phyloP scores from a whole-genome alignment of 495 filamentous ascomycete species.

The Xylona heveae region DNA sequence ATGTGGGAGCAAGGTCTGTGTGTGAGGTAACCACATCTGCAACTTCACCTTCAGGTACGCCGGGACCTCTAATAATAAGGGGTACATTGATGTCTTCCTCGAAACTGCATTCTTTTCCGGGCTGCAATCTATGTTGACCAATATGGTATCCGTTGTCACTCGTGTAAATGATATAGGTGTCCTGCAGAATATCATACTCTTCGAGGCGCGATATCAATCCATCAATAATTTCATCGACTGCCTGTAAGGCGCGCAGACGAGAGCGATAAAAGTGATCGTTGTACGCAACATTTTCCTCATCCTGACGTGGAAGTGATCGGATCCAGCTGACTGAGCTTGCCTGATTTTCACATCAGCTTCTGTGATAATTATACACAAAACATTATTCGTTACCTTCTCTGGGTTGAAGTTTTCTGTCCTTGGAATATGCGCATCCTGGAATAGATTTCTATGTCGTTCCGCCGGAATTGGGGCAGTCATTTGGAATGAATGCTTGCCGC shows the following conservation, averaged over 20 bases:
- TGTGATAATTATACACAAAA: constrained; percentile 1
- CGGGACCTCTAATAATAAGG: constrained; percentile 37
- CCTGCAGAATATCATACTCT: constrained; percentile 29
- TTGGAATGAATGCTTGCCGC: constrained; percentile 4
- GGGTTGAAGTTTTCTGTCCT: constrained; percentile 32
- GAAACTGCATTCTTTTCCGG: constrained; percentile 50
- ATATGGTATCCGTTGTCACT: constrained; percentile 62
- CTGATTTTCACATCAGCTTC: constrained; percentile 17
- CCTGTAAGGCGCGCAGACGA: constrained; percentile 39
- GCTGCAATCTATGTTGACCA: constrained; percentile 47
- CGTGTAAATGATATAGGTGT: constrained; percentile 53
- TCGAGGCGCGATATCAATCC: constrained; percentile 29
- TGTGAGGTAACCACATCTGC: constrained; percentile 42
- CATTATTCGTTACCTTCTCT: constrained; percentile 16
- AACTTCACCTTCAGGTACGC: constrained; percentile 21
- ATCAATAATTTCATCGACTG: constrained; percentile 51
- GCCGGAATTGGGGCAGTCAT: constrained; percentile 33
- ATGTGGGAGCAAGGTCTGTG: constrained; percentile 45
- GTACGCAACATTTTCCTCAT: constrained; percentile 31
- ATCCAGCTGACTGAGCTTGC: constrained; percentile 44
- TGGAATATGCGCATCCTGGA: constrained; percentile 24
- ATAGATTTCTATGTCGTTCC: constrained; percentile 24
- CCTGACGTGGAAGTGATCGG: constrained; percentile 26
- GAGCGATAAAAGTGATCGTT: constrained; percentile 48
- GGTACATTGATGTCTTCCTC: constrained; percentile 60